These are phyloP conservation scores for Serpula lacrymans DNA, from an alignment of 768 basidiomycete genomes.

Conservation along the genomic window DNA sequence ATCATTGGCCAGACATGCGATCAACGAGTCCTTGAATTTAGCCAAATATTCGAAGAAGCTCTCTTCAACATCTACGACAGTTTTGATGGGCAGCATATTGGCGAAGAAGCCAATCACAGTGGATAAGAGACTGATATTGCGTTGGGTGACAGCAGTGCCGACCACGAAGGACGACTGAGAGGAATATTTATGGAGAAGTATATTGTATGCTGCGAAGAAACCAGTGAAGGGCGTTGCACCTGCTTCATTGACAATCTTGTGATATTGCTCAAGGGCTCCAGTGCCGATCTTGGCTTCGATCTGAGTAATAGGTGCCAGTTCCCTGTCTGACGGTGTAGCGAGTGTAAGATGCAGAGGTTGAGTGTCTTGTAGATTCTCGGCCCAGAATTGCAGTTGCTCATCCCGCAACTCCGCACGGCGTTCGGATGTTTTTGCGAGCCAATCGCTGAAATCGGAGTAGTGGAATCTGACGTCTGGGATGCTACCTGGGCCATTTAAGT, in stretches of 20 bases:
- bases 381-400: constrained; percentile 23
- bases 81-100: constrained; percentile 28
- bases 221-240: constrained; percentile 24
- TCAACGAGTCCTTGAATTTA: constrained; percentile 19
- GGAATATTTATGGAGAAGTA: constrained; percentile 31
- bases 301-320: constrained; percentile 26
- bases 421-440: constrained; percentile 25
- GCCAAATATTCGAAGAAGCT: constrained; percentile 21
- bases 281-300: constrained; percentile 16
- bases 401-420: constrained; percentile 23
- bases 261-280: constrained; percentile 14
- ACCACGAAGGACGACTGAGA: constrained; percentile 23
- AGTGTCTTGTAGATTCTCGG: constrained; percentile 10
- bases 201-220: constrained; percentile 29
- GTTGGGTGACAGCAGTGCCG: constrained; percentile 28
- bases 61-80: constrained; percentile 18
- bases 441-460: constrained; percentile 16
- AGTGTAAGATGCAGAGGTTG: constrained; percentile 17
- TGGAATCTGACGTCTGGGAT: constrained; percentile 17
- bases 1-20: constrained; percentile 20
- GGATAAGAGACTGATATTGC: constrained; percentile 22
- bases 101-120: constrained; percentile 29
- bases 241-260: constrained; percentile 12
- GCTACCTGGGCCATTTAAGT: constrained; percentile 22
- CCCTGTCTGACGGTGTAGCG: constrained; percentile 21